phyloP scores from a whole-genome alignment of 176 grass and related monocot species.

The Themeda triandra region DNA sequence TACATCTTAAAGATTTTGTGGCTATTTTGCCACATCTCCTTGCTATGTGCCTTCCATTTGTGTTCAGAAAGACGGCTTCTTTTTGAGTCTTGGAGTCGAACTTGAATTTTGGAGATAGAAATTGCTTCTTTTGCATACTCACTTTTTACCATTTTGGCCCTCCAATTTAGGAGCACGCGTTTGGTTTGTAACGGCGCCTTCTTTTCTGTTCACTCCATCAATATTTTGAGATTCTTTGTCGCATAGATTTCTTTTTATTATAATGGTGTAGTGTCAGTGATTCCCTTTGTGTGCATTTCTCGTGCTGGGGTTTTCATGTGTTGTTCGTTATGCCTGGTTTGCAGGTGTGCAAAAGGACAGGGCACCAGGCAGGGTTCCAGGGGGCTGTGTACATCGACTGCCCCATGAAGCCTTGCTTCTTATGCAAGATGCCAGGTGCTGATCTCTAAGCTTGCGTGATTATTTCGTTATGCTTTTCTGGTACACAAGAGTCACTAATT shows the following conservation, averaged over 20 bases:
- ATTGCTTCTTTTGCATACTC: not conserved
- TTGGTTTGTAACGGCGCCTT: not conserved
- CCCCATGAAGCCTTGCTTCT: conserved; percentile 94
- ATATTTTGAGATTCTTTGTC: not conserved
- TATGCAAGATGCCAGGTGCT: conserved; percentile 95
- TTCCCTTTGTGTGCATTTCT: not conserved
- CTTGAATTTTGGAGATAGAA: not conserved
- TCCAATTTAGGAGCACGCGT: not conserved
- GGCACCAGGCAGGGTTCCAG: conserved; percentile 91
- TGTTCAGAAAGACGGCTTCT: not conserved
- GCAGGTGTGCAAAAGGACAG: conserved; percentile 79
- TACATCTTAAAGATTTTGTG: not conserved
- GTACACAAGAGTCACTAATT: not conserved
- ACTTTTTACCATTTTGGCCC: not conserved
- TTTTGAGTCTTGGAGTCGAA: not conserved
- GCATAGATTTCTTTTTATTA: not conserved
- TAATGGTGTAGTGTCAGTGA: not conserved
- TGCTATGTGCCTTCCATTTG: not conserved
- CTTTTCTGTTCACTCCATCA: not conserved
- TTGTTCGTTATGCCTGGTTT: not conserved
- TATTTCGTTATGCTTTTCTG: not conserved
- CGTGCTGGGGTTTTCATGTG: not conserved
- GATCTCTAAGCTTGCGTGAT: not conserved
- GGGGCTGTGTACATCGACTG: conserved; percentile 81
- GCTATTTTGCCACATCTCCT: not conserved